phyloP scores from a whole-genome alignment of 192 early-diverging fungal genomes.

The Phlyctochytrium bullatum region DNA sequence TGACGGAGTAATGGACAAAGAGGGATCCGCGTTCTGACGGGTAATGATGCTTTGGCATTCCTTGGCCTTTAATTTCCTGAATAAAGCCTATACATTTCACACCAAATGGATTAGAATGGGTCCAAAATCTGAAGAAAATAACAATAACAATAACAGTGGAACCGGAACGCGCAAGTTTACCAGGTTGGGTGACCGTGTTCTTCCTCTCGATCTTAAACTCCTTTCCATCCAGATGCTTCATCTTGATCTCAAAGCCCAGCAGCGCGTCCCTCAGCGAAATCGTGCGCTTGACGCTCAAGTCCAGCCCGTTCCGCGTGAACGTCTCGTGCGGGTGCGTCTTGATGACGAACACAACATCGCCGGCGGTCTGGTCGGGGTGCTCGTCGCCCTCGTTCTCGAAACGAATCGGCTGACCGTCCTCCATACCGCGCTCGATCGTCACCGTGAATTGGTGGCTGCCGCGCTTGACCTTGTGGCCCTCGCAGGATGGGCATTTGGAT shows the following conservation, averaged over 20 bases:
- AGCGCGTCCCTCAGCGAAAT: slow-evolving; percentile 79
- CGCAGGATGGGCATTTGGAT: slow-evolving; percentile 76
- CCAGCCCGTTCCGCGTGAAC: slow-evolving; percentile 73
- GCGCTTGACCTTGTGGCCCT: slow-evolving; percentile 81
- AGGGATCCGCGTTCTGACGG: slow-evolving; percentile 69
- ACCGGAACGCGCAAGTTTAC: slow-evolving; percentile 31
- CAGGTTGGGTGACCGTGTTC: slow-evolving; percentile 55
- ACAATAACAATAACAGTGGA: neutral
- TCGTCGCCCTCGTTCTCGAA: slow-evolving; percentile 93
- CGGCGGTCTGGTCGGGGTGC: slow-evolving; percentile 82
- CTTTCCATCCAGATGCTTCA: slow-evolving; percentile 77
- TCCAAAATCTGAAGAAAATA: slow-evolving; percentile 1
- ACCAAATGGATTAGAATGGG: slow-evolving; percentile 8
- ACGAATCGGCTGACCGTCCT: slow-evolving; percentile 63
- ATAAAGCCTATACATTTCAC: slow-evolving; percentile 67
- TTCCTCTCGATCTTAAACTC: slow-evolving; percentile 44
- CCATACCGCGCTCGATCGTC: slow-evolving; percentile 80
- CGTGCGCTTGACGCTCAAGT: slow-evolving; percentile 72
- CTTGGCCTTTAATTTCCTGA: slow-evolving; percentile 73
- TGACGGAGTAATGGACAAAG: slow-evolving; percentile 84
- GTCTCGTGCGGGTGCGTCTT: slow-evolving; percentile 63
- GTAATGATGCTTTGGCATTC: slow-evolving; percentile 78
- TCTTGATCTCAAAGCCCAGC: slow-evolving; percentile 71
- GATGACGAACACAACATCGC: slow-evolving; percentile 81
- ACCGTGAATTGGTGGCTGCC: slow-evolving; percentile 78